phyloP scores from a whole-genome alignment of 352 stramenopile genomes.

The Pythium aquatile region DNA sequence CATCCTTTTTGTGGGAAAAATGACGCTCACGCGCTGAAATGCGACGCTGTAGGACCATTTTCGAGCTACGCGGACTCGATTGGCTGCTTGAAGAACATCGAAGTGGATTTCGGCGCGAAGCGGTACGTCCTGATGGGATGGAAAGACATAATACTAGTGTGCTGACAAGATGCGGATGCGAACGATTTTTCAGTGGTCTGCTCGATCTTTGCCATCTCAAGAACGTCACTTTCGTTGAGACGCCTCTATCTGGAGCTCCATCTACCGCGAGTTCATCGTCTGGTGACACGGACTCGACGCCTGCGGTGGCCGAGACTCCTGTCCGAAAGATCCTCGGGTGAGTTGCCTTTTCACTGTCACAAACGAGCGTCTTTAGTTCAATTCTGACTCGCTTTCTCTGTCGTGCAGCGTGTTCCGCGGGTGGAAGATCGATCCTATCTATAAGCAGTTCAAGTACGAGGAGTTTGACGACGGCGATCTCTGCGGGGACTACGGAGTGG shows the following conservation, averaged over 20 bases:
- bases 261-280: neutral
- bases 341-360: neutral
- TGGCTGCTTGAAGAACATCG: constrained; percentile 45
- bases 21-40: neutral
- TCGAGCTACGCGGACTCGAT: constrained; percentile 30
- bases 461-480: constrained; percentile 74
- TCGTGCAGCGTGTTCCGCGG: constrained; percentile 62
- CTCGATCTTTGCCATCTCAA: constrained; percentile 60
- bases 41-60: constrained; percentile 35
- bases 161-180: neutral
- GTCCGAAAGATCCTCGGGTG: constrained; percentile 57
- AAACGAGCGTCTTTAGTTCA: neutral
- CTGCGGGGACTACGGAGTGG: constrained; percentile 39
- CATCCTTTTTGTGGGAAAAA: neutral
- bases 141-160: neutral
- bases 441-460: constrained; percentile 75
- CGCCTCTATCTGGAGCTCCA: neutral
- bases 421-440: constrained; percentile 79
- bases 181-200: constrained; percentile 36
- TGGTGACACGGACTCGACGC: neutral
- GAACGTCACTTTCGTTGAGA: constrained; percentile 55
- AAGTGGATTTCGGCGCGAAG: constrained; percentile 40
- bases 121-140: constrained; percentile 28
- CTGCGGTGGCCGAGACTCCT: constrained; percentile 9
- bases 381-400: neutral